phyloP scores from a whole-genome alignment of 805 yeast genomes.

The Suhomyces pyralidae region DNA sequence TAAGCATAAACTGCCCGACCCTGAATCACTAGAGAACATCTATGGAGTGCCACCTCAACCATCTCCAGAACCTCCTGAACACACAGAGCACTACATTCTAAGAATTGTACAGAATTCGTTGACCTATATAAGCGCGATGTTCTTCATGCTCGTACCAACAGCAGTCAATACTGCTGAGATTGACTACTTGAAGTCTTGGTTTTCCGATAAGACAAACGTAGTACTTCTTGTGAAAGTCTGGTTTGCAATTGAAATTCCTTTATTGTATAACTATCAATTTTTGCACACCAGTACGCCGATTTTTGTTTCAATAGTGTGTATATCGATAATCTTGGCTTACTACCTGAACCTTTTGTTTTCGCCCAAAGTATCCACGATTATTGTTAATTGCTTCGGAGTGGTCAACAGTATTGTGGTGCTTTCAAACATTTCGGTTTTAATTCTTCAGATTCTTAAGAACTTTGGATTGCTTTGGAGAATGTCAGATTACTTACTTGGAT shows the following conservation, averaged over 20 bases:
- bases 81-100: not conserved
- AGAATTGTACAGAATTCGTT: not conserved
- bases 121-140: conserved; percentile 5
- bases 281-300: conserved; percentile 10
- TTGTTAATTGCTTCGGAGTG: conserved; percentile 19
- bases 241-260: conserved; percentile 18
- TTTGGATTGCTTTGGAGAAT: conserved; percentile 43
- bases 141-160: conserved; percentile 15
- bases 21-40: not conserved
- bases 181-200: not conserved
- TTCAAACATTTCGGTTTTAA: conserved; percentile 22
- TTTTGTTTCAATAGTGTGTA: conserved; percentile 7
- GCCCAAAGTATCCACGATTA: not conserved
- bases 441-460: conserved; percentile 37
- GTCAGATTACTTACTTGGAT: conserved; percentile 48
- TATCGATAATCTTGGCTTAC: conserved; percentile 1
- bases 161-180: not conserved
- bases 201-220: not conserved
- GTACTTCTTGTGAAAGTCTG: conserved; percentile 8
- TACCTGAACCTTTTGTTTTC: not conserved
- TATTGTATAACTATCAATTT: conserved; percentile 16
- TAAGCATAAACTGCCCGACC: not conserved
- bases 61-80: not conserved
- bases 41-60: not conserved
- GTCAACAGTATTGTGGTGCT: conserved; percentile 24